phyloP scores from a whole-genome alignment of 1,139 yeast genomes.

The Yamadazyma songkhlaensis region DNA sequence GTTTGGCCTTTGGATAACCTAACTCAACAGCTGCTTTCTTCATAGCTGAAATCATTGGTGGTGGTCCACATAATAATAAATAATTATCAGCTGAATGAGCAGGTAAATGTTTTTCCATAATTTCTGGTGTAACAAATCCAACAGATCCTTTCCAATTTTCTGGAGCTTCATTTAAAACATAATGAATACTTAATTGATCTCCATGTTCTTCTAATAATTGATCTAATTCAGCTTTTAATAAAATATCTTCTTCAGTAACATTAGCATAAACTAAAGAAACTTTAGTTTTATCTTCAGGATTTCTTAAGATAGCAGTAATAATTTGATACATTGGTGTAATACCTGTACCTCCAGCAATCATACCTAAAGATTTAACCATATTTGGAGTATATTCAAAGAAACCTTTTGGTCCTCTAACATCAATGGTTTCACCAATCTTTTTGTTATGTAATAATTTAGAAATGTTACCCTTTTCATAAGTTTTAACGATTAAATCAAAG shows the following conservation, averaged over 20 bases:
- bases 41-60: slow-evolving; percentile 78
- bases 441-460: slow-evolving; percentile 73
- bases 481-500: slow-evolving; percentile 86
- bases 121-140: slow-evolving; percentile 76
- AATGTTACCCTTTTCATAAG: slow-evolving; percentile 90
- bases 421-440: slow-evolving; percentile 44
- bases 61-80: slow-evolving; percentile 90
- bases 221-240: slow-evolving; percentile 76
- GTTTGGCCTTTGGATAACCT: slow-evolving; percentile 85
- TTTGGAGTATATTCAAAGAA: slow-evolving; percentile 82
- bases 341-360: slow-evolving; percentile 96
- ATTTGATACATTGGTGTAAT: slow-evolving; percentile 93
- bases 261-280: slow-evolving; percentile 79
- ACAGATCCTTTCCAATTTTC: slow-evolving; percentile 46
- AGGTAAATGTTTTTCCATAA: slow-evolving; percentile 55
- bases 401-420: slow-evolving; percentile 88
- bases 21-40: slow-evolving; percentile 78
- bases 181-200: slow-evolving; percentile 71
- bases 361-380: slow-evolving; percentile 72
- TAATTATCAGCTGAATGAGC: slow-evolving; percentile 60
- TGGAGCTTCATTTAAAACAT: slow-evolving; percentile 72
- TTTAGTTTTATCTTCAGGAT: slow-evolving; percentile 84
- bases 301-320: slow-evolving; percentile 62
- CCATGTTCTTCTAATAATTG: slow-evolving; percentile 60
- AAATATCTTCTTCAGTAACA: slow-evolving; percentile 70